phyloP scores from a whole-genome alignment of 495 filamentous ascomycete genomes.

The Hyphodiscus hymeniophilus region DNA sequence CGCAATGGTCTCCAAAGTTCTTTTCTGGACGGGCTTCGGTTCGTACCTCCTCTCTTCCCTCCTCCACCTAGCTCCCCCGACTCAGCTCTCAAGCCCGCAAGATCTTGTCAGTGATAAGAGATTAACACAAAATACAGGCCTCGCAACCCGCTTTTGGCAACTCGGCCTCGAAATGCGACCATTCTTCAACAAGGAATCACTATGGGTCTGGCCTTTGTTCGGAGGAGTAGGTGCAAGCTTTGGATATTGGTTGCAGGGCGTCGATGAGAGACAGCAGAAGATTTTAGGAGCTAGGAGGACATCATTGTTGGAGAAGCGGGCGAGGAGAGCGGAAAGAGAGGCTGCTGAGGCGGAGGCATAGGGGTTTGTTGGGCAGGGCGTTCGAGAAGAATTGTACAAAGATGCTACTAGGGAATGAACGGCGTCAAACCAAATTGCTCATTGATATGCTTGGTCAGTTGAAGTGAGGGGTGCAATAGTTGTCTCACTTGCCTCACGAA shows the following conservation, averaged over 20 bases:
- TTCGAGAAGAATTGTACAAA: constrained; percentile 17
- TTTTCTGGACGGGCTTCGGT: constrained; percentile 99
- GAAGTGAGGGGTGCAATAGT: too few species aligned
- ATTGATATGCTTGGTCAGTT: too few species aligned
- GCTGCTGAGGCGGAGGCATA: constrained; percentile 20
- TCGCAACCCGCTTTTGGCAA: constrained; percentile 88
- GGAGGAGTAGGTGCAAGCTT: constrained; percentile 78
- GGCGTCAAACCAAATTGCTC: not conserved
- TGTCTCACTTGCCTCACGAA: too few species aligned
- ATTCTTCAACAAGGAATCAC: constrained; percentile 64
- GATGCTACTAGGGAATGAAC: constrained; percentile 3
- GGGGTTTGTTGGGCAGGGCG: not conserved
- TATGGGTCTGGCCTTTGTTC: constrained; percentile 92
- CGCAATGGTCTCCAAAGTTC: constrained; percentile 59
- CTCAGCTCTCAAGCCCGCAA: too few species aligned
- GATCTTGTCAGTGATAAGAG: constrained; percentile 7
- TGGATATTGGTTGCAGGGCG: constrained; percentile 90
- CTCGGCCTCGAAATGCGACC: constrained; percentile 98
- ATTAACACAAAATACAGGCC: constrained; percentile 44
- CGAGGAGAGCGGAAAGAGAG: constrained; percentile 59
- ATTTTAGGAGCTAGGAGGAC: constrained; percentile 69
- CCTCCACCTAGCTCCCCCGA: too few species aligned
- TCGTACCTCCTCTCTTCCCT: constrained; percentile 29
- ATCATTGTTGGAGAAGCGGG: constrained; percentile 79
- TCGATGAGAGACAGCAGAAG: constrained; percentile 68